phyloP scores from a whole-genome alignment of 2,329 filamentous ascomycete genomes.

The Zymoseptoria pseudotritici region DNA sequence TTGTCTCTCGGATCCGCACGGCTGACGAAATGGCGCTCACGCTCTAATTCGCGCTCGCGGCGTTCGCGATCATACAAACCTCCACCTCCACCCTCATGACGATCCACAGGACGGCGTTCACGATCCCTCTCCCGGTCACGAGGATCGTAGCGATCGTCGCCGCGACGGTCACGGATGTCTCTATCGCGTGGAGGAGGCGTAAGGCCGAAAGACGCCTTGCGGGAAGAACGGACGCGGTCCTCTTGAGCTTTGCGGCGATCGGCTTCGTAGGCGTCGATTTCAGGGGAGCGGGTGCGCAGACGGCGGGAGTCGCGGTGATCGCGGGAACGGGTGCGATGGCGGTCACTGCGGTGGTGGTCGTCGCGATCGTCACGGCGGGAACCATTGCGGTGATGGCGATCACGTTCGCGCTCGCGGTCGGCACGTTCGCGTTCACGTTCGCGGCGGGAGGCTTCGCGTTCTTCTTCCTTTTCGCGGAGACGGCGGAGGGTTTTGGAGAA shows the following conservation, averaged over 20 bases:
- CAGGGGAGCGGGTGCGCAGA: slow-evolving; percentile 63
- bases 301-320: slow-evolving; percentile 40
- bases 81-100: slow-evolving; percentile 33
- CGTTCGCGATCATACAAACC: slow-evolving; percentile 70
- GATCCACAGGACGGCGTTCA: neutral
- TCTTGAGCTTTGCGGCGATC: slow-evolving; percentile 90
- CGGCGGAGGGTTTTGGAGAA: slow-evolving; percentile 91
- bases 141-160: slow-evolving; percentile 17
- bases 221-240: slow-evolving; percentile 87
- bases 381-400: slow-evolving; percentile 50
- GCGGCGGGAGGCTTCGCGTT: slow-evolving; percentile 61
- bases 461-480: slow-evolving; percentile 74
- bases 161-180: slow-evolving; percentile 15
- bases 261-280: slow-evolving; percentile 88
- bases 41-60: slow-evolving; percentile 79
- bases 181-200: slow-evolving; percentile 28
- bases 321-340: slow-evolving; percentile 9
- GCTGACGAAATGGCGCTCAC: slow-evolving; percentile 74
- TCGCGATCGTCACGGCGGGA: slow-evolving; percentile 38
- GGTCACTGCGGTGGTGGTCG: neutral
- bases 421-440: slow-evolving; percentile 29
- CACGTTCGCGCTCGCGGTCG: slow-evolving; percentile 26
- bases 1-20: slow-evolving; percentile 74
- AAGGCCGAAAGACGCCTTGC: slow-evolving; percentile 51
- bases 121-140: slow-evolving; percentile 10